phyloP scores from a whole-genome alignment of 805 yeast species.

The Ogataea chonburiensis region DNA sequence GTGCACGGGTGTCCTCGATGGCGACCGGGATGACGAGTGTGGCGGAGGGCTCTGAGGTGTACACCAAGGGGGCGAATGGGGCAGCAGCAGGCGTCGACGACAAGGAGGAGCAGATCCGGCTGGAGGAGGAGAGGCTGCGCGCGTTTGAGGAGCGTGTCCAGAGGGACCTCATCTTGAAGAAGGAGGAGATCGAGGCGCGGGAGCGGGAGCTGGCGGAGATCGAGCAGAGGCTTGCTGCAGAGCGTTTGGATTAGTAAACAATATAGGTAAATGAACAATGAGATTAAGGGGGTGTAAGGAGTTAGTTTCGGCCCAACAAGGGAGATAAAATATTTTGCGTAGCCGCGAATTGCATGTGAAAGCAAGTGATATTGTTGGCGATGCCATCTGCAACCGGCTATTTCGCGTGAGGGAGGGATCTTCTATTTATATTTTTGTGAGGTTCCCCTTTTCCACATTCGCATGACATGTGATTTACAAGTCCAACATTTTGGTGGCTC shows the following conservation, averaged over 20 bases:
- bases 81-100: conserved; percentile 12
- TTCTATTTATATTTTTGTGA: conserved; percentile 6
- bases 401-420: conserved; percentile 2
- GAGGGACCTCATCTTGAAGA: conserved; percentile 75
- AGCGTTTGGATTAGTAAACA: conserved; percentile 18
- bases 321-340: conserved; percentile 2
- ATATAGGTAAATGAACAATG: conserved; percentile 2
- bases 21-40: conserved; percentile 10
- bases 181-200: conserved; percentile 78
- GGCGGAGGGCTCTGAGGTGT: conserved; percentile 7
- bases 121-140: conserved; percentile 84
- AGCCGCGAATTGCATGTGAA: conserved; percentile 11
- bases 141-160: conserved; percentile 89
- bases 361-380: conserved; percentile 3
- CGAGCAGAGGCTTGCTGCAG: conserved; percentile 42
- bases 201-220: conserved; percentile 83
- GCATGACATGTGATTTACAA: conserved; percentile 5
- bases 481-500: conserved; percentile 6
- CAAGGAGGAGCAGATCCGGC: conserved; percentile 85
- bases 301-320: conserved; percentile 4
- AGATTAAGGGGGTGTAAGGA: neutral
- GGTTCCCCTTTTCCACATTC: conserved; percentile 3
- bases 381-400: neutral
- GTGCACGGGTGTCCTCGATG: conserved; percentile 17
- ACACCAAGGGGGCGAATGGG: conserved; percentile 4